Percentiles rank a stretch among this genome's conserved stretches.
Evolutionary conservation across 139 green algal genomes (phyloP).

Genomic region (Volvox africanus): DNA sequence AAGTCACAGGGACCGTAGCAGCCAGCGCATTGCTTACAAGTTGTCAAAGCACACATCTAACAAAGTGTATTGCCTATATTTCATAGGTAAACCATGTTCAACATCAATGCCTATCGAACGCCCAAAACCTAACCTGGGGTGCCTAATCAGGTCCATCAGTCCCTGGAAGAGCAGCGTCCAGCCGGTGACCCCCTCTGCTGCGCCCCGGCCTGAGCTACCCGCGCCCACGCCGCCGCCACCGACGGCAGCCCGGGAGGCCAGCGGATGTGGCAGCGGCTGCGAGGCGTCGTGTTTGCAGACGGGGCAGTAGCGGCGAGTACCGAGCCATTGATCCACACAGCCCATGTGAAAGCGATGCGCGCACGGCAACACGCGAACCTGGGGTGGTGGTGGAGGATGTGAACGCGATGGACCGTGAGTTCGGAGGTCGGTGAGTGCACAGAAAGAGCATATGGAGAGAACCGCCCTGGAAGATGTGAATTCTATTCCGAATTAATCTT

Average conservation of each 20-base stretch:
- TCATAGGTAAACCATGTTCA: too few relatives aligned
- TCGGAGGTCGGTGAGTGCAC: too few relatives aligned
- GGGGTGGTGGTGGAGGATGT: neutral
- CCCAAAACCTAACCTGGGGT: neutral
- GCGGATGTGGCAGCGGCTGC: constrained; percentile 42
- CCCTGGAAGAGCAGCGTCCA: constrained; percentile 39
- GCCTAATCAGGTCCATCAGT: constrained; percentile 21
- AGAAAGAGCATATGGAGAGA: neutral
- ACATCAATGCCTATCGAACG: too few relatives aligned
- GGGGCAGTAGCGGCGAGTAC: constrained; percentile 46
- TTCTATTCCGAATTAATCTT: too few relatives aligned
- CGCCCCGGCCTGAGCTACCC: neutral
- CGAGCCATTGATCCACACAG: constrained; percentile 62
- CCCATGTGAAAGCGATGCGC: constrained; percentile 56
- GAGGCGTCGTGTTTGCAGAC: constrained; percentile 63
- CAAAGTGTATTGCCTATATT: too few relatives aligned
- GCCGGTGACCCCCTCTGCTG: constrained; percentile 2
- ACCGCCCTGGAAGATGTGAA: too few relatives aligned
- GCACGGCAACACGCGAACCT: constrained; percentile 47
- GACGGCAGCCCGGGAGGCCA: neutral
- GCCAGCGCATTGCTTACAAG: too few relatives aligned
- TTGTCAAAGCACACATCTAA: too few relatives aligned
- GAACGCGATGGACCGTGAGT: too few relatives aligned
- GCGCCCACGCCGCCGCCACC: neutral
- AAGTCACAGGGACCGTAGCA: too few relatives aligned